These are phyloP conservation scores for Gynochthodes officinalis DNA, from an alignment of 257 asterid genomes.

Conservation along the genomic window DNA sequence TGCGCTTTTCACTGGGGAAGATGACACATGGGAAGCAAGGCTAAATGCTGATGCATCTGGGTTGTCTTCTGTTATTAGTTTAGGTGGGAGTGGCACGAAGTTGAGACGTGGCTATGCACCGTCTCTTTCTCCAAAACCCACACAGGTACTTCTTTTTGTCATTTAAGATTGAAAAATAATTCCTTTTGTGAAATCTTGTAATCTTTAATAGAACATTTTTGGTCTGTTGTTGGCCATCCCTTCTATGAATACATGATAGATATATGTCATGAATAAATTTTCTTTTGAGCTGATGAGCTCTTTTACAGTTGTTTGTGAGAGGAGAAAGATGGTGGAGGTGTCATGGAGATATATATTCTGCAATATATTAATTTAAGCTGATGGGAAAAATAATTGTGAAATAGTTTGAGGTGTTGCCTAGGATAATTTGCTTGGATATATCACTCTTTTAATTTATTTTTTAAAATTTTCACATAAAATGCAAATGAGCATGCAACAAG, in stretches of 20 bases:
- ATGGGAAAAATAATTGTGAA: not conserved
- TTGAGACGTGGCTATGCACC: conserved; percentile 96
- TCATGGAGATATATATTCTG: not conserved
- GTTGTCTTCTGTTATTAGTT: conserved; percentile 46
- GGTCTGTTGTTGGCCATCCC: not conserved
- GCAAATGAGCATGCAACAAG: no score
- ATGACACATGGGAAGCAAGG: conserved; percentile 99
- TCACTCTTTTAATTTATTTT: no score
- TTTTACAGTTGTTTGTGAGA: conserved; percentile 1
- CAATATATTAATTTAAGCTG: not conserved
- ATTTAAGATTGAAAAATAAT: not conserved
- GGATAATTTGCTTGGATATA: not conserved
- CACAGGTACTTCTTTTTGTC: conserved; percentile 53
- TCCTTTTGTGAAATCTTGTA: not conserved
- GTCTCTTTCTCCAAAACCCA: conserved; percentile 75
- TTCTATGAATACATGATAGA: not conserved
- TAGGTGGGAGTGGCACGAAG: conserved; percentile 53
- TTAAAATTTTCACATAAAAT: no score
- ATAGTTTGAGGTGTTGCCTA: not conserved
- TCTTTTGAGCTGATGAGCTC: not conserved
- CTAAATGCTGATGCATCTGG: conserved; percentile 73
- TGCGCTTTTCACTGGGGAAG: conserved; percentile 96
- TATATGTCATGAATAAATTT: not conserved
- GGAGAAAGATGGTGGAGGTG: not conserved
- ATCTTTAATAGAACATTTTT: not conserved